Conservation (phyloP, 75 land plant genomes). For the Sequoia sempervirens region DNA sequence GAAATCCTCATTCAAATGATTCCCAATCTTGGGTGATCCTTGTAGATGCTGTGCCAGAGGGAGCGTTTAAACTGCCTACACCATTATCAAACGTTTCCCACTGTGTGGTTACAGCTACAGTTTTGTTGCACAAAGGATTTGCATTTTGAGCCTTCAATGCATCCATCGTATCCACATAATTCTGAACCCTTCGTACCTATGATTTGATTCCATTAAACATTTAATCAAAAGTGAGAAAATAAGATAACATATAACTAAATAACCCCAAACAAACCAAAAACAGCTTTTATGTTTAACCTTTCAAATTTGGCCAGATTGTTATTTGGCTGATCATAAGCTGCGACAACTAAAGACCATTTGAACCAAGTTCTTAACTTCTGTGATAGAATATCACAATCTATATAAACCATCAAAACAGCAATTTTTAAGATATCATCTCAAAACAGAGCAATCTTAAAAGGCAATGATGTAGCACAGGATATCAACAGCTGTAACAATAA, state of each 20-base stretch:
- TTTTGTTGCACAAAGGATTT: conserved; percentile 47
- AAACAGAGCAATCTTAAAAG: background rate
- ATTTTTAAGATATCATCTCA: background rate
- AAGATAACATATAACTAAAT: background rate
- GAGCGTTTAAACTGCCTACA: conserved; percentile 48
- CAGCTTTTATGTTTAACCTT: background rate
- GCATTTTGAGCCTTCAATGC: conserved; percentile 31
- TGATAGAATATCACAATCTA: no score
- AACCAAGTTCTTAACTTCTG: no score
- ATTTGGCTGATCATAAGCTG: background rate
- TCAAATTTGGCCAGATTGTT: background rate
- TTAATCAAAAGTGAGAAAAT: background rate
- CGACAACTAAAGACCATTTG: no score
- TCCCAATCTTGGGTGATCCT: conserved; percentile 53
- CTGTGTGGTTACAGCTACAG: conserved; percentile 52
- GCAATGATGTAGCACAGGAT: background rate
- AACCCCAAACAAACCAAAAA: background rate
- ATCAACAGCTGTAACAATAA: background rate
- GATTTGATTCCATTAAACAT: background rate
- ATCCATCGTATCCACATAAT: conserved; percentile 42
- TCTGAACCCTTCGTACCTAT: conserved; percentile 52
- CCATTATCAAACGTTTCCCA: conserved; percentile 87
- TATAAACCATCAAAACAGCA: background rate
- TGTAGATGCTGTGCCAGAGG: conserved; percentile 34
- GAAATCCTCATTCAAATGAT: conserved; percentile 29